Conservation (phyloP, 108 stramenopile genomes). For the Cyclotella distinguenda region DNA sequence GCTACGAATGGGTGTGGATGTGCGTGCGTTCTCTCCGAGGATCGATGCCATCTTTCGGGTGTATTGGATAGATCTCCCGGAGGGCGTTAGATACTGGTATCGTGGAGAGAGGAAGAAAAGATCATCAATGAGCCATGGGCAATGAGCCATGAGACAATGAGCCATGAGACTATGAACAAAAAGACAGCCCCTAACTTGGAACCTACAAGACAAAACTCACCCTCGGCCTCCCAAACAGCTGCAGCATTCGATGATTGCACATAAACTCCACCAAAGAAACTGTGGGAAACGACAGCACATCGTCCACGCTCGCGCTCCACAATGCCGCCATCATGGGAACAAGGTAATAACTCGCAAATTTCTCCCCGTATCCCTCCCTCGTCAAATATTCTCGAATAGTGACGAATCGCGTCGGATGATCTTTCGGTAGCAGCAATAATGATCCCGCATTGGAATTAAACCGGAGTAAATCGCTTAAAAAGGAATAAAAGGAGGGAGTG, state of each 20-base stretch:
- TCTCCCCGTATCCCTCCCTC: slow-evolving; percentile 66
- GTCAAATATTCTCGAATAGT: slow-evolving; percentile 88
- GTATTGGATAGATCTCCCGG: slow-evolving; percentile 74
- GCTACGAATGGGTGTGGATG: slow-evolving; percentile 51
- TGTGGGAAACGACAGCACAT: slow-evolving; percentile 86
- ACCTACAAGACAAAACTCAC: slow-evolving; percentile 27
- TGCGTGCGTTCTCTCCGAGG: slow-evolving; percentile 61
- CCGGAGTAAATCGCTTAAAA: slow-evolving; percentile 81
- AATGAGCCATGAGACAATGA: background rate
- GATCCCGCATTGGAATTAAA: slow-evolving; percentile 82
- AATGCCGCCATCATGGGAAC: slow-evolving; percentile 96
- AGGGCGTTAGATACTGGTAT: slow-evolving; percentile 90
- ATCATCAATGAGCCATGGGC: too few species aligned
- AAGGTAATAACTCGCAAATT: slow-evolving; percentile 84
- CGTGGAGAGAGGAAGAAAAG: background rate
- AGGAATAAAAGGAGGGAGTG: slow-evolving; percentile 67
- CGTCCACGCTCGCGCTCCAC: slow-evolving; percentile 83
- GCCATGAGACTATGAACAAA: slow-evolving; percentile 12
- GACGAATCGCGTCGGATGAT: slow-evolving; percentile 70
- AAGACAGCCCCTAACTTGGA: slow-evolving; percentile 1
- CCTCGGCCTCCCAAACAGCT: slow-evolving; percentile 70
- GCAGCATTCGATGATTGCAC: slow-evolving; percentile 95
- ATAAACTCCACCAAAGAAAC: slow-evolving; percentile 84
- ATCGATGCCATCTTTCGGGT: slow-evolving; percentile 64
- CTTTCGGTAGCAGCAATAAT: slow-evolving; percentile 58